Base-by-base conservation (phyloP, 2,329 filamentous ascomycete species). In the Diaporthe ampelina region DNA sequence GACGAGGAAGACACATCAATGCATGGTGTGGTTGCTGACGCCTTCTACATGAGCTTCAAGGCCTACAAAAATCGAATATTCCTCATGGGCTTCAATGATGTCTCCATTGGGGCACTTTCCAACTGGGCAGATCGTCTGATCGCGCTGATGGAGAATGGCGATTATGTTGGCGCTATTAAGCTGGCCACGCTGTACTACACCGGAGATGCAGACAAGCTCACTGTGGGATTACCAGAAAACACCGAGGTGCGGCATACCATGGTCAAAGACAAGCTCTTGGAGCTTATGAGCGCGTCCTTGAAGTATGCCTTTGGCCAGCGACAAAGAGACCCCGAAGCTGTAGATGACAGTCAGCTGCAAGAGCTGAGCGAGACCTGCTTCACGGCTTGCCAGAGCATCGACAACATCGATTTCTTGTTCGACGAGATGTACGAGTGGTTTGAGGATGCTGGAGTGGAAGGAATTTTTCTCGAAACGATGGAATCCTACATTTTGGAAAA, bases 31-130 rank as follows among this genome's bases (percentile, higher is more conserved):
- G 94, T 98, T 63, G 96, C 96, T 10, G 97, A 99, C 86, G 97
- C 95, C 0, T 99, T 98, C 79, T 96, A 96, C 81, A 98, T 98
- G 95, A 98, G 96, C 83, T 96, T 98, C 84, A 95, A 94, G 80
- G 90, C 95, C 4, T 99, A 98, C 85, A 99, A 98, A 83, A 95
- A 97, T 7, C 91, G 96, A 40, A 87, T 98, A 48, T 99, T 99
- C 80, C 85, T 98, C 5, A 88, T 99, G 11, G 95, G 97, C n/a
- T 95, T 96, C 84, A 97, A 96, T 80, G 96, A 98, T 80, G 87
- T 98, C 54, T 94, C 95, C 0, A 94, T 98, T 63, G 97, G 97
- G 2, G 94, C 94, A 6, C 85, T 99, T 45, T 98, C 97, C 0
- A 99, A 99, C 78, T 99, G 97, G 97, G 96, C 97, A 3, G 97